phyloP scores from a whole-genome alignment of 2,329 filamentous ascomycete genomes.

The Fusarium poae region DNA sequence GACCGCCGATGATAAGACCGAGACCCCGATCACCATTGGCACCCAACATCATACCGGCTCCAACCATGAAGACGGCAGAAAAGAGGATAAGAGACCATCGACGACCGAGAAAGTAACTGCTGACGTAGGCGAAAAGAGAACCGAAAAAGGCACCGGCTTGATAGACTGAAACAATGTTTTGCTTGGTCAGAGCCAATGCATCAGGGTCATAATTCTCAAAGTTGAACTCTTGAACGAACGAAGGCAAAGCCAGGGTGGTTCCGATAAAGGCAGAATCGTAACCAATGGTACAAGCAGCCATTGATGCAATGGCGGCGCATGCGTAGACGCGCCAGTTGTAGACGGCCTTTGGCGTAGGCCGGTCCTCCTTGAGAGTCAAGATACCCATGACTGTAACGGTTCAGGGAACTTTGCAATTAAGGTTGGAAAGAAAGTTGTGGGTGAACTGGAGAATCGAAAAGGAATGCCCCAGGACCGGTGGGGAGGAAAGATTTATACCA shows the following conservation, averaged over 20 bases:
- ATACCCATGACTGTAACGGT: conserved; percentile 56
- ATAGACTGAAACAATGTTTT: conserved; percentile 85
- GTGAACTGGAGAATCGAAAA: conserved; percentile 24
- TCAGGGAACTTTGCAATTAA: conserved; percentile 12
- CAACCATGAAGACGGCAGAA: conserved; percentile 74
- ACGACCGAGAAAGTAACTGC: conserved; percentile 76
- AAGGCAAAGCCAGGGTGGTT: conserved; percentile 77
- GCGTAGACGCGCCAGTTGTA: conserved; percentile 73
- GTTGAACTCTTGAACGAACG: conserved; percentile 77
- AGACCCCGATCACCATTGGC: conserved; percentile 72
- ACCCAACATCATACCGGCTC: conserved; percentile 79
- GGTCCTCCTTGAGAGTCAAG: conserved; percentile 66
- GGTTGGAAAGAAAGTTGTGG: conserved; percentile 28
- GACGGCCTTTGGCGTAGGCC: conserved; percentile 68
- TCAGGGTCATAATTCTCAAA: conserved; percentile 64
- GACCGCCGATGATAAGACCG: conserved; percentile 72
- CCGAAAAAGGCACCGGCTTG: conserved; percentile 89
- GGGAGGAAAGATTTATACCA: conserved; percentile 45
- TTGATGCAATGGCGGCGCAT: conserved; percentile 67
- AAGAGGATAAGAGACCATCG: conserved; percentile 73
- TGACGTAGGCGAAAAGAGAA: conserved; percentile 75
- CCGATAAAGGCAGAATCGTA: conserved; percentile 84
- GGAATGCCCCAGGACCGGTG: conserved; percentile 10
- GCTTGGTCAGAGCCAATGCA: conserved; percentile 70
- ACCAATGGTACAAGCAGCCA: conserved; percentile 69